A percentile compares a stretch with the other conserved stretches of the same genome.
These are phyloP conservation scores for Aspergillus aculeatus DNA, from an alignment of 2,329 filamentous ascomycete genomes.

Conservation along the genomic window DNA sequence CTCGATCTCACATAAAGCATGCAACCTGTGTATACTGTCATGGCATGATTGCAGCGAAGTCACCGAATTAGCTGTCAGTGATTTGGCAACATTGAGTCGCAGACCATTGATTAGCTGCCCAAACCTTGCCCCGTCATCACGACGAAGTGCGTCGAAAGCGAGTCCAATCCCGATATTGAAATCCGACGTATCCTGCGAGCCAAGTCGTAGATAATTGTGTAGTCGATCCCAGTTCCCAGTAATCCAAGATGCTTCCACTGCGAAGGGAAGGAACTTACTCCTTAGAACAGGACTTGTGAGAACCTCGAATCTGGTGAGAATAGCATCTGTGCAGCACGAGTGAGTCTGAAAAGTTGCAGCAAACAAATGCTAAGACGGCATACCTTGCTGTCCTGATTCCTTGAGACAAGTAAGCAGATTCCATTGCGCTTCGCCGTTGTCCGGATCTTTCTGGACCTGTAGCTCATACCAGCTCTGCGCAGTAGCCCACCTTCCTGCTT, in stretches of 20 bases:
- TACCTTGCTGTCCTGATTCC: conserved; percentile 93
- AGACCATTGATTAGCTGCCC: conserved; percentile 60
- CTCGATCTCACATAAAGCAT: conserved; percentile 85
- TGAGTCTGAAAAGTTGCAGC: background rate
- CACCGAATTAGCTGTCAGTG: conserved; percentile 73
- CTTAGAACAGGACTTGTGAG: conserved; percentile 58
- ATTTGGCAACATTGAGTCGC: conserved; percentile 67
- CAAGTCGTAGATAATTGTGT: conserved; percentile 60
- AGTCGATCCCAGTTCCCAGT: conserved; percentile 78
- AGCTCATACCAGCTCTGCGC: conserved; percentile 98
- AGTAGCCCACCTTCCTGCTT: conserved; percentile 88
- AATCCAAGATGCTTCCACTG: conserved; percentile 88
- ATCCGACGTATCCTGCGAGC: conserved; percentile 51
- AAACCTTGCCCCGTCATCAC: conserved; percentile 54
- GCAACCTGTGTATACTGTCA: conserved; percentile 78
- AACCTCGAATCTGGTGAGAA: conserved; percentile 82
- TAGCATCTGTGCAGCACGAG: conserved; percentile 59
- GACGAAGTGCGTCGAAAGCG: conserved; percentile 61
- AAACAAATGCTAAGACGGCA: conserved; percentile 20
- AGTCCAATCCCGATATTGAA: conserved; percentile 81
- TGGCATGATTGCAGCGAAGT: conserved; percentile 81
- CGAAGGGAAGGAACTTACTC: conserved; percentile 73
- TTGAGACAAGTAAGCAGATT: conserved; percentile 85
- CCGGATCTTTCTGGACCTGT: conserved; percentile 74
- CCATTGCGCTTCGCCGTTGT: conserved; percentile 73